Base-by-base conservation (phyloP, 768 basidiomycete species). In the Pleurotus pulmonarius region DNA sequence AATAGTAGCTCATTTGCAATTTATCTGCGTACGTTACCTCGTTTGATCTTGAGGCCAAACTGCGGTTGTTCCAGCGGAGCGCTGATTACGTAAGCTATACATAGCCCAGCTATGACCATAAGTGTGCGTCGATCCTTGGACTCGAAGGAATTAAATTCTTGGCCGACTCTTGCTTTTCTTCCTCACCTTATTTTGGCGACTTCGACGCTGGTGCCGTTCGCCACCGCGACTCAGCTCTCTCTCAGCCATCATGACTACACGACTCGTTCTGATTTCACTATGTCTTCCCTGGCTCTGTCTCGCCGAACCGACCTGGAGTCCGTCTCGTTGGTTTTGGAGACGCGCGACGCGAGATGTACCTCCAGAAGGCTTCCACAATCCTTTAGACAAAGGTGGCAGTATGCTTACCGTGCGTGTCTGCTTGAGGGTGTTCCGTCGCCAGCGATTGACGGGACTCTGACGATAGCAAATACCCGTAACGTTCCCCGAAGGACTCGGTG, bases 401-500 rank as follows among this genome's bases (percentile, higher is more conserved):
- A 81, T 87, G 81, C 70, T 92, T 3, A 88, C 88, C 16, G 91
- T 92, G 61, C 56, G 88, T 73, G 12, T 3, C 22, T 22, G 16
- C 49, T 34, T 34, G 49, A 45, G 56, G 55, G 16, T 20, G n/a
- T 40, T 26, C 22, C 13, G 29, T 12, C 4, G 29, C 3, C 29
- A 34, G 29, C 11, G 29, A 34, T 34, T 34, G 29, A 34, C 29
- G 4, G 9, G 29, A 9, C 29, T 29, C 26, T 34, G 29, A 11
- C 61, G 20, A 5, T 59, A 88, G 85, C 61, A 77, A 69, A 77
- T 83, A 5, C 74, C 73, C 9, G 61, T 67, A 15, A 91, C 90
- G 6, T 85, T 73, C 63, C 89, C 90, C 2, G 65, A 74, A 45
- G 91, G 88, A 5, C 83, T 88, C 48, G 92, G 92, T 37, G 94